Evolutionary conservation across 306 rosid genomes (phyloP).

Genomic region (Lupinus albus): DNA sequence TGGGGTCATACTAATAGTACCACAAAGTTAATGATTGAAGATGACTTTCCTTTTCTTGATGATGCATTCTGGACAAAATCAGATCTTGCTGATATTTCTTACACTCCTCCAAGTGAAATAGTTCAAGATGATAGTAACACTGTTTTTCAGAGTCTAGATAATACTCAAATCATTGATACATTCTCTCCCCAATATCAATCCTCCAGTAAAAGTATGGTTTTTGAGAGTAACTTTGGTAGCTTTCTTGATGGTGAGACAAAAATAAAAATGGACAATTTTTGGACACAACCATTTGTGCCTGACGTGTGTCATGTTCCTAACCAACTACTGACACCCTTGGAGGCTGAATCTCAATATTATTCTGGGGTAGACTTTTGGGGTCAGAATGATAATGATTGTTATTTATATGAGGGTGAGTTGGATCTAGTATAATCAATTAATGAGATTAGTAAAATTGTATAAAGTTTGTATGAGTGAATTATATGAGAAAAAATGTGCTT

Average conservation of each 20-base stretch:
- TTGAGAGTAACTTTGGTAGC: neutral
- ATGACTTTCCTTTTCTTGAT: constrained; percentile 9
- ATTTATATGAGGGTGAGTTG: neutral
- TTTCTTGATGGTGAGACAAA: constrained; percentile 32
- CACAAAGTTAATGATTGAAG: neutral
- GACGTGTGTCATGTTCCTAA: constrained; percentile 1
- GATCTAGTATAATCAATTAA: neutral
- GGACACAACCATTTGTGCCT: constrained; percentile 34
- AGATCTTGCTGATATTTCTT: neutral
- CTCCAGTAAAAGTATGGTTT: neutral
- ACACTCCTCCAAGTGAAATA: neutral
- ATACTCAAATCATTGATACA: neutral
- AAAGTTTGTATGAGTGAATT: neutral
- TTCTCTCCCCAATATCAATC: constrained; percentile 5
- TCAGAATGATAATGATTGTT: neutral
- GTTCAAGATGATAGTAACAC: neutral
- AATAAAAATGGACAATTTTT: constrained; percentile 22
- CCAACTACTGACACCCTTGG: neutral
- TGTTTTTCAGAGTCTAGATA: neutral
- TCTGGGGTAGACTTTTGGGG: constrained; percentile 31
- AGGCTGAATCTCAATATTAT: constrained; percentile 33
- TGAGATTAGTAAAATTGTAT: neutral
- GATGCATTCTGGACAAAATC: constrained; percentile 23
- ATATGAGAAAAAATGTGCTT: neutral
- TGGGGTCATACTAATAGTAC: neutral